A percentile compares a stretch with the other conserved stretches of the same genome.
Evolutionary conservation across 2,329 filamentous ascomycete species (phyloP).

Genomic region (Fonsecaea monophora): DNA sequence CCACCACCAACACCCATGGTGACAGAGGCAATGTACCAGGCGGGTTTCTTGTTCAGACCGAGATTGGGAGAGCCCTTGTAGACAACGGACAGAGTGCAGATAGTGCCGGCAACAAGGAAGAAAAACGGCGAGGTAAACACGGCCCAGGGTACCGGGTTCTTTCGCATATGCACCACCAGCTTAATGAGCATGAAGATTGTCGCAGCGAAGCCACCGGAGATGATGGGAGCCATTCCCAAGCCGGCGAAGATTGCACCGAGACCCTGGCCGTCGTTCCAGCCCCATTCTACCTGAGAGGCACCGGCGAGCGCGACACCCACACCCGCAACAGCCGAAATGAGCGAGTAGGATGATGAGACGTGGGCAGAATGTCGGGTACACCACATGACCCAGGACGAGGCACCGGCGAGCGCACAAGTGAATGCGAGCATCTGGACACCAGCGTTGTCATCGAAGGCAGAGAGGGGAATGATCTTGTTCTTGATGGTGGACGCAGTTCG

Average conservation of each 20-base stretch:
- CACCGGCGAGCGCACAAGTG: conserved; percentile 68
- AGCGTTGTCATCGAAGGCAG: conserved; percentile 65
- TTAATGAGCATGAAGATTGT: conserved; percentile 77
- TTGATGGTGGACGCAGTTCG: conserved; percentile 79
- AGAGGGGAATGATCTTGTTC: conserved; percentile 72
- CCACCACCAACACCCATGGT: conserved; percentile 69
- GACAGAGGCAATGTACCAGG: conserved; percentile 70
- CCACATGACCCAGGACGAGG: conserved; percentile 79
- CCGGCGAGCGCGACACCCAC: conserved; percentile 73
- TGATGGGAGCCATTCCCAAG: conserved; percentile 72
- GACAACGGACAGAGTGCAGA: conserved; percentile 76
- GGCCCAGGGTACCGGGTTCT: conserved; percentile 74
- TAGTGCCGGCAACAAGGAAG: conserved; percentile 75
- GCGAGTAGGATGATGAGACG: conserved; percentile 75
- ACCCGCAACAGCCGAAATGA: conserved; percentile 72
- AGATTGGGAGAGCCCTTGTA: conserved; percentile 80
- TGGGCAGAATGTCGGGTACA: conserved; percentile 76
- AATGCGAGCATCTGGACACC: conserved; percentile 73
- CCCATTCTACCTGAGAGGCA: conserved; percentile 68
- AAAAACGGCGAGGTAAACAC: conserved; percentile 76
- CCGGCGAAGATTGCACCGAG: conserved; percentile 75
- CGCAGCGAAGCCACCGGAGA: conserved; percentile 69
- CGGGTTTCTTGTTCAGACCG: conserved; percentile 69
- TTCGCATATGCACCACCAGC: conserved; percentile 72
- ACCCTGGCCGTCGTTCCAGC: conserved; percentile 72